A percentile compares a stretch with the other conserved stretches of the same genome.
These are phyloP conservation scores for Cyclospora cayetanensis DNA, from an alignment of 169 alveolate genomes.

Conservation along the genomic window DNA sequence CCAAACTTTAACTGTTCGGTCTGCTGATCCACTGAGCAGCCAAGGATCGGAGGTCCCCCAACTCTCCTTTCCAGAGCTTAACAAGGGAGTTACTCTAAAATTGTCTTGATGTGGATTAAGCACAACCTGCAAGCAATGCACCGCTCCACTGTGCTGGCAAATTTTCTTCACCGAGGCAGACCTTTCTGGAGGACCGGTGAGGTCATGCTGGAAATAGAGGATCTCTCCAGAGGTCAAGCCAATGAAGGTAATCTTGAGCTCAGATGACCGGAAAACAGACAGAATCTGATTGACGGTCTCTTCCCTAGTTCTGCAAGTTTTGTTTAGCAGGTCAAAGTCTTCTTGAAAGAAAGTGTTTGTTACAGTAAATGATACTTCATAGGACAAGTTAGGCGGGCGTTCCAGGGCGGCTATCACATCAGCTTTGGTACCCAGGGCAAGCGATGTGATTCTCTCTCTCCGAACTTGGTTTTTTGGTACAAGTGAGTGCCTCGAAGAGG, in stretches of 20 bases:
- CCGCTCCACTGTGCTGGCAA: conserved; percentile 56
- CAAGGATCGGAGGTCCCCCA: neutral
- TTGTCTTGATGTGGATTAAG: conserved; percentile 8
- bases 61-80: neutral
- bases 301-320: neutral
- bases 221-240: conserved; percentile 45
- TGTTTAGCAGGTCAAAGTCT: neutral
- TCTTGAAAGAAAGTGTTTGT: conserved; percentile 20
- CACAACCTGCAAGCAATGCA: conserved; percentile 35
- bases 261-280: neutral
- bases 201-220: neutral
- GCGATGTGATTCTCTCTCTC: neutral
- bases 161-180: conserved; percentile 4
- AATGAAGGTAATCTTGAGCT: conserved; percentile 4
- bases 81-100: neutral
- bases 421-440: neutral
- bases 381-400: neutral
- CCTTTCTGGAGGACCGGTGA: neutral
- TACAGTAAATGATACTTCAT: conserved; percentile 36
- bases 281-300: conserved; percentile 4
- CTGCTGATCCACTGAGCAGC: conserved; percentile 70
- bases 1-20: conserved; percentile 59
- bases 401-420: neutral
- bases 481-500: conserved; percentile 17
- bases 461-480: neutral